These are phyloP conservation scores for Sarcomyxa edulis DNA, from an alignment of 768 basidiomycete species.

Conservation along the genomic window DNA sequence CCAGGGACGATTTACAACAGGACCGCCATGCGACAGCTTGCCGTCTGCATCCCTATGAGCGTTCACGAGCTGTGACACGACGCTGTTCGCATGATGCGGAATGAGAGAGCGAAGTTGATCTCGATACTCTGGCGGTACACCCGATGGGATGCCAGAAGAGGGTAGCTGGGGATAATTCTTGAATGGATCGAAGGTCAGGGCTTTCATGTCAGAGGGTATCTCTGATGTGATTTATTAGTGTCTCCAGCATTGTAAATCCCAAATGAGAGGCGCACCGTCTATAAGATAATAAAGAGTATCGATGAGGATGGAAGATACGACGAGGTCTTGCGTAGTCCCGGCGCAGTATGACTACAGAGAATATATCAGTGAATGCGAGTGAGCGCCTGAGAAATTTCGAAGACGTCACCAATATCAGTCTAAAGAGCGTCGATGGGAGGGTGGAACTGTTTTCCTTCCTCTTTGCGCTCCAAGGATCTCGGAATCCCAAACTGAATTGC, in stretches of 20 bases:
- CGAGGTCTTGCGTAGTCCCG: slow-evolving; percentile 47
- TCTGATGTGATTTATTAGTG: slow-evolving; percentile 34
- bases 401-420: slow-evolving; percentile 46
- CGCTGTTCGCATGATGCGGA: slow-evolving; percentile 42
- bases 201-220: slow-evolving; percentile 54
- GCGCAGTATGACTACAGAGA: slow-evolving; percentile 44
- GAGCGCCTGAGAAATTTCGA: too few relatives aligned
- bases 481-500: slow-evolving; percentile 71
- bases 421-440: slow-evolving; percentile 40
- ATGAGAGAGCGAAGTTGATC: slow-evolving; percentile 55
- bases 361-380: slow-evolving; percentile 4
- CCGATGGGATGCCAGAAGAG: slow-evolving; percentile 46
- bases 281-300: slow-evolving; percentile 72
- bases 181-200: slow-evolving; percentile 54
- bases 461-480: slow-evolving; percentile 47
- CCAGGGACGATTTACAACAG: slow-evolving; percentile 76
- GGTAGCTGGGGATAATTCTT: slow-evolving; percentile 53
- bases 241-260: neutral
- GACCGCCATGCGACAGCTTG: slow-evolving; percentile 37
- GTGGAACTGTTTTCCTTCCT: slow-evolving; percentile 40
- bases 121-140: slow-evolving; percentile 52
- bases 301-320: slow-evolving; percentile 59
- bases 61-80: slow-evolving; percentile 54
- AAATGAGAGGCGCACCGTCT: slow-evolving; percentile 48
- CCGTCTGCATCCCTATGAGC: slow-evolving; percentile 54